A percentile compares a stretch with the other conserved stretches of the same genome.
These are phyloP conservation scores for Clitopilus passeckerianus DNA, from an alignment of 768 basidiomycete genomes.

Conservation along the genomic window DNA sequence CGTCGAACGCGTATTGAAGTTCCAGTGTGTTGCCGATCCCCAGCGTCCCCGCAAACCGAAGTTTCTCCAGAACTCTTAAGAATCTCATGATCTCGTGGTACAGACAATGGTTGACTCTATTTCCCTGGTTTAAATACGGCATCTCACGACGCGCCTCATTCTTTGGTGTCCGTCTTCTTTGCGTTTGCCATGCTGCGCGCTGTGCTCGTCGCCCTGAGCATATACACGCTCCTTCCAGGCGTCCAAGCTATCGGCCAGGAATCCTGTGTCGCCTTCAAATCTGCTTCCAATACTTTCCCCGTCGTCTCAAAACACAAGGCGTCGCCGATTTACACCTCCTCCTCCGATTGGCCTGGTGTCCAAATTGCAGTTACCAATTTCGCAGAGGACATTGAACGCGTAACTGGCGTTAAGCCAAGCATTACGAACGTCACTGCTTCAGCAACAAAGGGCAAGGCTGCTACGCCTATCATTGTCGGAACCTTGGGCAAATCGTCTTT, in stretches of 20 bases:
- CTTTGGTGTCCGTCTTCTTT: not conserved
- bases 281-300: conserved; percentile 31
- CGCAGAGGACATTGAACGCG: conserved; percentile 53
- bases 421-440: conserved; percentile 47
- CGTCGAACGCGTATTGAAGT: not conserved
- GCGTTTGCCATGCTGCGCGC: not conserved
- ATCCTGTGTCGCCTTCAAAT: conserved; percentile 41
- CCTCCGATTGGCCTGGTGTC: conserved; percentile 61
- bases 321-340: conserved; percentile 43
- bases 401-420: conserved; percentile 47
- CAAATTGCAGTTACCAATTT: conserved; percentile 59
- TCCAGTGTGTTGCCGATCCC: not conserved
- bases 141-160: not conserved
- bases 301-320: conserved; percentile 41
- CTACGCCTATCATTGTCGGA: conserved; percentile 56
- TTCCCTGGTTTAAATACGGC: not conserved
- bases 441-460: conserved; percentile 18
- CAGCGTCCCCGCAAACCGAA: not conserved
- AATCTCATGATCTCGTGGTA: not conserved
- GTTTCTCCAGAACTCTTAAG: not conserved
- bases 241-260: conserved; percentile 42
- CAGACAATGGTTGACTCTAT: not conserved
- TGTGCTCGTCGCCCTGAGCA: not conserved
- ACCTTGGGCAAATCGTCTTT: conserved; percentile 55
- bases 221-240: not conserved